phyloP scores from a whole-genome alignment of 768 basidiomycete genomes.

The Brasilioporus rufonigricans region DNA sequence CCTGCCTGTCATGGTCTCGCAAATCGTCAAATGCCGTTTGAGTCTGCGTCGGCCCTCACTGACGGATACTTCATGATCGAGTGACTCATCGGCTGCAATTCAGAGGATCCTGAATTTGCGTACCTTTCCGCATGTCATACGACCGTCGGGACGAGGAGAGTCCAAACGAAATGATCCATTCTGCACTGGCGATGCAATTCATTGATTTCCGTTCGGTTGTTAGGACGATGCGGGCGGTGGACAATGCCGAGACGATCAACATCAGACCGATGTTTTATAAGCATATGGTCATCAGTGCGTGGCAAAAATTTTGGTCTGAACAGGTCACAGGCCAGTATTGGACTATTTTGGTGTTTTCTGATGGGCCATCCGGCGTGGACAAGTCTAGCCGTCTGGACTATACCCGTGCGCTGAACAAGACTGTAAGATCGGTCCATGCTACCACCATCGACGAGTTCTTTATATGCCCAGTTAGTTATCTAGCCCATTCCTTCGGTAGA shows the following conservation, averaged over 20 bases:
- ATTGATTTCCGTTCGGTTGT: background rate
- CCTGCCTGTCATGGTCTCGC: background rate
- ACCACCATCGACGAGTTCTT: too few species aligned
- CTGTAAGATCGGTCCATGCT: too few species aligned
- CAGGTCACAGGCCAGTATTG: too few species aligned
- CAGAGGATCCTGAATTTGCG: background rate
- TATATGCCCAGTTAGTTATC: too few species aligned
- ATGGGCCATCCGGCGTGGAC: too few species aligned
- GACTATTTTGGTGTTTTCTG: too few species aligned
- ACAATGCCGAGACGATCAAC: background rate
- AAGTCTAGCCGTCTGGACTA: too few species aligned
- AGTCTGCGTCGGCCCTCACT: background rate
- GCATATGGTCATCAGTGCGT: too few species aligned
- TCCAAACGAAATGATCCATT: background rate
- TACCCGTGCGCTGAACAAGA: too few species aligned
- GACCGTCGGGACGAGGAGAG: background rate
- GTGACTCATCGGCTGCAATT: background rate
- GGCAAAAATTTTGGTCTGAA: too few species aligned
- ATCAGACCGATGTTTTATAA: background rate
- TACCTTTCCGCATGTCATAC: background rate
- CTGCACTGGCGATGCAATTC: background rate
- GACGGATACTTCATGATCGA: background rate
- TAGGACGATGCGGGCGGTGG: background rate
- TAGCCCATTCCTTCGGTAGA: too few species aligned
- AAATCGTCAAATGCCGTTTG: background rate